A percentile compares a stretch with the other conserved stretches of the same genome.
Evolutionary conservation across 768 basidiomycete species (phyloP).

Genomic region (Neoboletus brunneissimus): DNA sequence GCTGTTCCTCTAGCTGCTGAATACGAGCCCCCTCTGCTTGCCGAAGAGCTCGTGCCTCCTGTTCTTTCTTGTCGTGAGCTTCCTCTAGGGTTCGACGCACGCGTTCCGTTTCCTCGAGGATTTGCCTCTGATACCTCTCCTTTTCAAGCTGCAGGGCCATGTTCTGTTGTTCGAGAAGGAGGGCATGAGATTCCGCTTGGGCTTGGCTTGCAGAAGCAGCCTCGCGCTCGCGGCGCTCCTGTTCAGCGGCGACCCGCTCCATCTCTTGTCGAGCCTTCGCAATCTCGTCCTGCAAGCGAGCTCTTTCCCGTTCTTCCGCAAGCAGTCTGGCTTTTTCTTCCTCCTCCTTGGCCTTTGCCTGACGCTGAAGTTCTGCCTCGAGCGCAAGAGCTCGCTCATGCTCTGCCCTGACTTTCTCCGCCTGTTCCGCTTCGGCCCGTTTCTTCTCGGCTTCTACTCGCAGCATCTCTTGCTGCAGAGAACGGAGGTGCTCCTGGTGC

Average conservation of each 20-base stretch:
- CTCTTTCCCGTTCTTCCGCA: constrained; percentile 30
- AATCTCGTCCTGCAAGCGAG: constrained; percentile 29
- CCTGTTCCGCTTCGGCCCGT: constrained; percentile 22
- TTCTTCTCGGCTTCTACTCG: constrained; percentile 25
- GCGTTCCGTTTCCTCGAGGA: constrained; percentile 27
- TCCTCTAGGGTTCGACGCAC: constrained; percentile 25
- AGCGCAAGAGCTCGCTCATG: constrained; percentile 31
- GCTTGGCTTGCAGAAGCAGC: constrained; percentile 22
- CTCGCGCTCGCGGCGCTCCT: constrained; percentile 27
- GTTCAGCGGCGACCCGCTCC: constrained; percentile 22
- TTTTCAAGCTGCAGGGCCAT: constrained; percentile 23
- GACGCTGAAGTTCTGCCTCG: constrained; percentile 29
- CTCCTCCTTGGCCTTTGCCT: constrained; percentile 23
- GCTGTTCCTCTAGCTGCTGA: constrained; percentile 26
- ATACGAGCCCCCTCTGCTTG: constrained; percentile 27
- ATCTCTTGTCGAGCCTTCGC: constrained; percentile 26
- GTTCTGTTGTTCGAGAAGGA: constrained; percentile 23
- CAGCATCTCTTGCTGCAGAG: constrained; percentile 26
- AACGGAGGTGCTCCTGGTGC: constrained; percentile 31
- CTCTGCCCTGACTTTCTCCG: constrained; percentile 25
- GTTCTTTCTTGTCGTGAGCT: constrained; percentile 26
- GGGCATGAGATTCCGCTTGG: constrained; percentile 26
- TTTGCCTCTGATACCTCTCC: constrained; percentile 23
- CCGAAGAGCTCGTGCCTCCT: constrained; percentile 16
- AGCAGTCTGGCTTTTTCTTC: constrained; percentile 22